Evolutionary conservation across 2,329 filamentous ascomycete species (phyloP), one percentile per base, ranked within the genome.

Genomic region (Myriangium duriaei): DNA sequence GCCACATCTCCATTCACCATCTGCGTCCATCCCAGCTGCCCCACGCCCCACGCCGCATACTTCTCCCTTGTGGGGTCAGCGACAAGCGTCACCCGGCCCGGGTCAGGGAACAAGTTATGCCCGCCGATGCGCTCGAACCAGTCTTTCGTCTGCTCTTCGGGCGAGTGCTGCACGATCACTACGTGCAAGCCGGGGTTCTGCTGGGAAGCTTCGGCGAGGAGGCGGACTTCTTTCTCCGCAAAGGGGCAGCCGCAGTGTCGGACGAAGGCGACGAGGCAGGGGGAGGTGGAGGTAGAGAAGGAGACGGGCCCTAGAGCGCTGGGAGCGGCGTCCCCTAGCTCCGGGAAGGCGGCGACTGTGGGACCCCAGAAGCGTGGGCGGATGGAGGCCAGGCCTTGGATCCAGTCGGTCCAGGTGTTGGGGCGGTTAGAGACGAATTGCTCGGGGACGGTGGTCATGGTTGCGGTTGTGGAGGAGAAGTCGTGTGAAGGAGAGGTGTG

Each of bases 191-290:
- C 55, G 9, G 60, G 58, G 52, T 77, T 58, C 21, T 59, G 49
- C 28, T 60, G 57, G 11, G 75, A 74, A 41, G 73, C 53, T 30
- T 62, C 54, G 31, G 71, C 65, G 18, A 81, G 61, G 19, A 53
- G 49, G 39, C 64, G 63, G 56, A 79, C 54, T 6, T 55, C 56
- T 34, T 56, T 55, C 40, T 58, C 55, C 3, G 55, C 68, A 80
- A 79, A 82, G 9, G 79, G 79, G 60, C 79, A 82, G 21, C 79
- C 80, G 53, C 79, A 84, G 54, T 84, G 79, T 21, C 80, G 67
- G 4, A 85, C 64, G 50, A 85, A 85, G 11, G 74, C 68, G 13
- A 85, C 58, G 1, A 85, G 53, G 0, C 69, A 72, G 1, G 74
- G 73, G 48, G 71, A 74, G 15, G 33, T 21, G 12, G 34, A 21